A percentile compares a stretch with the other conserved stretches of the same genome.
Evolutionary conservation across 2,329 filamentous ascomycete genomes (phyloP).

Genomic region (Botrytis galanthina): DNA sequence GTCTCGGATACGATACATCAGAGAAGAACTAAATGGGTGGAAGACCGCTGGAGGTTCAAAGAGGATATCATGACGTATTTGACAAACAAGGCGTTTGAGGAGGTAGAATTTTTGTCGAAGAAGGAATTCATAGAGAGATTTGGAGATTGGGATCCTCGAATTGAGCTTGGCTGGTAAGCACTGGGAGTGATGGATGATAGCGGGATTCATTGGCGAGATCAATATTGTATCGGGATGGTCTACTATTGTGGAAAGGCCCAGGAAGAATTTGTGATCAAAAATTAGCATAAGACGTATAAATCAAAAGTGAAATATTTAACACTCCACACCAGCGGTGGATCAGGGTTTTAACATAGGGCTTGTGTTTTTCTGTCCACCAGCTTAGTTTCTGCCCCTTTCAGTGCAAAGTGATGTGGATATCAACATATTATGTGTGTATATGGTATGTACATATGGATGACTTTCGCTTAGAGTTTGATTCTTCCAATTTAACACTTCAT

Average conservation of each 20-base stretch:
- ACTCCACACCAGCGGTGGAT: not conserved
- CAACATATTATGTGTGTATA: too few species aligned
- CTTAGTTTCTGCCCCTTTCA: not conserved
- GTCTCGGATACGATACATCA: not conserved
- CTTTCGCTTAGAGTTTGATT: not conserved
- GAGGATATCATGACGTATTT: not conserved
- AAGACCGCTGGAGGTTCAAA: not conserved
- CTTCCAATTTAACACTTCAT: not conserved
- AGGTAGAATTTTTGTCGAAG: not conserved
- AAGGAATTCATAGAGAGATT: not conserved
- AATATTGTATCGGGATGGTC: not conserved
- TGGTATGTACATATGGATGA: not conserved
- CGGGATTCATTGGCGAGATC: not conserved
- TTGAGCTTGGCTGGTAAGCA: not conserved
- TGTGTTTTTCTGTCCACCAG: not conserved
- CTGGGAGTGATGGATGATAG: not conserved
- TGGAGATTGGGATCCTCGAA: not conserved
- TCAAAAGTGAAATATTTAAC: not conserved
- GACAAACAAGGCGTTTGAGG: not conserved
- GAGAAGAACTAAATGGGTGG: not conserved
- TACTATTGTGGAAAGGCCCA: not conserved
- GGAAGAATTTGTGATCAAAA: not conserved
- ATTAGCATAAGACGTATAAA: not conserved
- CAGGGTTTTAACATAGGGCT: not conserved
- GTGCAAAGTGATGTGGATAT: too few species aligned